A percentile compares a stretch with the other conserved stretches of the same genome.
Evolutionary conservation across 2,329 filamentous ascomycete genomes (phyloP).

Genomic region (Chaetomiaceae sp.): DNA sequence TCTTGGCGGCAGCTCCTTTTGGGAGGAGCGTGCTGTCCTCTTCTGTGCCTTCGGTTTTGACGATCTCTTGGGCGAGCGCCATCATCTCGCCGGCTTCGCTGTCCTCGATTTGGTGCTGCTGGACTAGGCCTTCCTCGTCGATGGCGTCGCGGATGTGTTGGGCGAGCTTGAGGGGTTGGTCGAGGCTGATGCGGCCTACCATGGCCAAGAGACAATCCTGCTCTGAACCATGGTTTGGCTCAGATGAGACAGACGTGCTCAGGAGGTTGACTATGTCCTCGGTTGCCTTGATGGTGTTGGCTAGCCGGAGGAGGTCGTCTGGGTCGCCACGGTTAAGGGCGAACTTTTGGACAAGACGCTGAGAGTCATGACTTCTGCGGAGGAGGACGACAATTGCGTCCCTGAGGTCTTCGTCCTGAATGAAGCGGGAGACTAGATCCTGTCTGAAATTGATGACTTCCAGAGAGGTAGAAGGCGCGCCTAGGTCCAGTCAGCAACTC

Average conservation of each 20-base stretch:
- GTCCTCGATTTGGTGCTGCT: conserved; percentile 73
- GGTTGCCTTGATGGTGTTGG: conserved; percentile 73
- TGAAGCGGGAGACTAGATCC: conserved; percentile 74
- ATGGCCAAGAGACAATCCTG: conserved; percentile 42
- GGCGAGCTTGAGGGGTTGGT: conserved; percentile 64
- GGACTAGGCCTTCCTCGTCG: conserved; percentile 84
- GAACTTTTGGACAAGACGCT: conserved; percentile 90
- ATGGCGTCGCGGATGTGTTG: conserved; percentile 70
- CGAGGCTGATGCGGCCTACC: conserved; percentile 58
- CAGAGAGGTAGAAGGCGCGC: conserved; percentile 80
- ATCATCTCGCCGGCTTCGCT: conserved; percentile 66
- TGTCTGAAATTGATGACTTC: conserved; percentile 72
- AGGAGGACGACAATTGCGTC: conserved; percentile 67
- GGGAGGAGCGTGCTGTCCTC: conserved; percentile 53
- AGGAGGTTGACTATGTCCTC: conserved; percentile 57
- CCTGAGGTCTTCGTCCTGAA: conserved; percentile 61
- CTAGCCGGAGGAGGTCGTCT: conserved; percentile 81
- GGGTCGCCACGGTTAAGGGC: conserved; percentile 86
- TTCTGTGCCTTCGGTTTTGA: conserved; percentile 60
- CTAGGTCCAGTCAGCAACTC: conserved; percentile 17
- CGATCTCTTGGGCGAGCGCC: conserved; percentile 67
- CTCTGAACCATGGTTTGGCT: neutral
- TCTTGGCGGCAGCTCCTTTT: conserved; percentile 39
- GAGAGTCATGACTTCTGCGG: conserved; percentile 74
- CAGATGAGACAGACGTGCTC: conserved; percentile 18